phyloP scores from a whole-genome alignment of 345 rosid genomes.

The Eucalyptus polyanthemos region DNA sequence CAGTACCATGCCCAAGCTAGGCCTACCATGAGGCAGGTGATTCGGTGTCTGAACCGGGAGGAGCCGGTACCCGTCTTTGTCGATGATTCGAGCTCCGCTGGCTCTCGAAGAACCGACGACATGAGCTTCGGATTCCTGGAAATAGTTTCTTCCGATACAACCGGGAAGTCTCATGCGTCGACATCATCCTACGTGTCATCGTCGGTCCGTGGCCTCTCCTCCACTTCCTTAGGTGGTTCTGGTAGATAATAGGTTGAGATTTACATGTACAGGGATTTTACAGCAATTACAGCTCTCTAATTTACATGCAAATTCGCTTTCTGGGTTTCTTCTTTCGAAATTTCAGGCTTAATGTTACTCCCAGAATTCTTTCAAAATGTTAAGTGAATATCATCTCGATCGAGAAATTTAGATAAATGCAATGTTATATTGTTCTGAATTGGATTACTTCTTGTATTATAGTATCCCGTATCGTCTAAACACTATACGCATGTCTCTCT shows the following conservation, averaged over 20 bases:
- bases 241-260: constrained; percentile 21
- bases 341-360: not conserved
- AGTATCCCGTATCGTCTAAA: not conserved
- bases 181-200: not conserved
- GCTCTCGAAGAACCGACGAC: not conserved
- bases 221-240: constrained; percentile 2
- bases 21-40: constrained; percentile 47
- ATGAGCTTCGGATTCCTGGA: not conserved
- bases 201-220: constrained; percentile 13
- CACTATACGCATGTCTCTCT: fast-evolving
- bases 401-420: not conserved
- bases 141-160: constrained; percentile 3
- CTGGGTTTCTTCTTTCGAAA: not conserved
- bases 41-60: constrained; percentile 39
- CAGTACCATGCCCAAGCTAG: constrained; percentile 24
- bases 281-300: not conserved
- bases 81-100: not conserved
- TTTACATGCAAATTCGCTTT: not conserved
- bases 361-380: not conserved
- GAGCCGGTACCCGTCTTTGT: constrained; percentile 21
- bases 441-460: not conserved
- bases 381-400: not conserved
- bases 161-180: not conserved
- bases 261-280: not conserved
- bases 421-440: not conserved